These are phyloP conservation scores for Delitschia confertaspora DNA, from an alignment of 495 filamentous ascomycete species.

Conservation along the genomic window DNA sequence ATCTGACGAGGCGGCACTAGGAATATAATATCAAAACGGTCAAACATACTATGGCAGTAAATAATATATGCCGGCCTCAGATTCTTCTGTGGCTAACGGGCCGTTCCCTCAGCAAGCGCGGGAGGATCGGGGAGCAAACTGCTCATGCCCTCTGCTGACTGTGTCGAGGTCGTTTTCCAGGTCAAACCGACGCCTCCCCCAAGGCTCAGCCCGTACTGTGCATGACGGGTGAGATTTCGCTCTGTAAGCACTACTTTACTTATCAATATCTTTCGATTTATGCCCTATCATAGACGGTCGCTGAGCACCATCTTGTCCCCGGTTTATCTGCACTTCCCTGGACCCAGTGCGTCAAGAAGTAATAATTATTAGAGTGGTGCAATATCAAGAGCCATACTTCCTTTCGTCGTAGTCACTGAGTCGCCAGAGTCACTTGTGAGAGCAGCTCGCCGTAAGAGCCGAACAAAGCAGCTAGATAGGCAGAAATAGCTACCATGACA, in stretches of 20 bases:
- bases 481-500: too few species aligned
- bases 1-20: neutral
- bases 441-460: too few species aligned
- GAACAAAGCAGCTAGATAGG: too few species aligned
- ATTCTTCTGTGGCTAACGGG: constrained; percentile 18
- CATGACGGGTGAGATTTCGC: constrained; percentile 16
- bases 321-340: constrained; percentile 4
- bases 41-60: neutral
- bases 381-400: constrained; percentile 8
- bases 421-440: too few species aligned
- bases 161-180: constrained; percentile 18
- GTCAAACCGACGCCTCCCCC: constrained; percentile 11
- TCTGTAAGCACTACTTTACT: constrained; percentile 12
- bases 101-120: constrained; percentile 21
- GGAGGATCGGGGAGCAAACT: constrained; percentile 19
- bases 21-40: constrained; percentile 1
- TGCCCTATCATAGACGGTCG: constrained; percentile 15
- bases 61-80: constrained; percentile 4
- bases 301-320: constrained; percentile 12
- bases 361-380: constrained; percentile 15
- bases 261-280: constrained; percentile 5
- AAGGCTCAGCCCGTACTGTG: constrained; percentile 9
- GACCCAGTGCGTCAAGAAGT: too few species aligned
- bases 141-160: constrained; percentile 14
- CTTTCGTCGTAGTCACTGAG: too few species aligned